These are phyloP conservation scores for Ogataea ramenticola DNA, from an alignment of 805 yeast genomes.

Conservation along the genomic window DNA sequence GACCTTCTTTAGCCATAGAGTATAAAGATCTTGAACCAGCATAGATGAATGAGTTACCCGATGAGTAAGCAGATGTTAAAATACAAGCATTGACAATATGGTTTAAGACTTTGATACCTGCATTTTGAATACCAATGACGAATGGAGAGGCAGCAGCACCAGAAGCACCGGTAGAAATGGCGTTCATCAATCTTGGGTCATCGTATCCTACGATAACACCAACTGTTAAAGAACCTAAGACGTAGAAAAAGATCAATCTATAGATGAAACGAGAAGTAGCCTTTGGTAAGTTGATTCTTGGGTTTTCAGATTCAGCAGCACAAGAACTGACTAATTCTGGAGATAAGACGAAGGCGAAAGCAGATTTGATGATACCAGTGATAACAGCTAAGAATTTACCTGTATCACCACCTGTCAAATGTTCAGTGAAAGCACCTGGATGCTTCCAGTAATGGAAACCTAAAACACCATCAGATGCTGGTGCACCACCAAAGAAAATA, in stretches of 20 bases:
- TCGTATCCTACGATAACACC: slow-evolving; percentile 42
- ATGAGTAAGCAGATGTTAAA: slow-evolving; percentile 41
- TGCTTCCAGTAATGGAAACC: slow-evolving; percentile 38
- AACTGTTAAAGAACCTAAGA: slow-evolving; percentile 30
- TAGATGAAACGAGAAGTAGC: slow-evolving; percentile 25
- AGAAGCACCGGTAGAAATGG: slow-evolving; percentile 35
- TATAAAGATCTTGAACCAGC: slow-evolving; percentile 69
- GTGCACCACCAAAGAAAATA: slow-evolving; percentile 63
- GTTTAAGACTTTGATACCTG: slow-evolving; percentile 61
- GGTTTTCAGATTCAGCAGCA: slow-evolving; percentile 26
- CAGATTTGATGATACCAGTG: slow-evolving; percentile 57
- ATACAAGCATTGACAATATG: slow-evolving; percentile 76
- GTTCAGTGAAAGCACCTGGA: slow-evolving; percentile 40
- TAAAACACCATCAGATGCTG: slow-evolving; percentile 33
- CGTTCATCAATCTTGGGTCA: slow-evolving; percentile 33
- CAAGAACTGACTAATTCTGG: slow-evolving; percentile 25
- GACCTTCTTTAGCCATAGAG: slow-evolving; percentile 67
- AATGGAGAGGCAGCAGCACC: slow-evolving; percentile 83
- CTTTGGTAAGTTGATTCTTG: slow-evolving; percentile 26
- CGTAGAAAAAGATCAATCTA: slow-evolving; percentile 25
- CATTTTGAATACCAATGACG: slow-evolving; percentile 72
- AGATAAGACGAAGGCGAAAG: slow-evolving; percentile 43
- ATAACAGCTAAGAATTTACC: slow-evolving; percentile 61
- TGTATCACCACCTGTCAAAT: slow-evolving; percentile 39
- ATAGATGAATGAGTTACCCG: slow-evolving; percentile 72